A percentile compares a stretch with the other conserved stretches of the same genome.
phyloP scores from a whole-genome alignment of 495 filamentous ascomycete species.

The Daldinia vernicosa region DNA sequence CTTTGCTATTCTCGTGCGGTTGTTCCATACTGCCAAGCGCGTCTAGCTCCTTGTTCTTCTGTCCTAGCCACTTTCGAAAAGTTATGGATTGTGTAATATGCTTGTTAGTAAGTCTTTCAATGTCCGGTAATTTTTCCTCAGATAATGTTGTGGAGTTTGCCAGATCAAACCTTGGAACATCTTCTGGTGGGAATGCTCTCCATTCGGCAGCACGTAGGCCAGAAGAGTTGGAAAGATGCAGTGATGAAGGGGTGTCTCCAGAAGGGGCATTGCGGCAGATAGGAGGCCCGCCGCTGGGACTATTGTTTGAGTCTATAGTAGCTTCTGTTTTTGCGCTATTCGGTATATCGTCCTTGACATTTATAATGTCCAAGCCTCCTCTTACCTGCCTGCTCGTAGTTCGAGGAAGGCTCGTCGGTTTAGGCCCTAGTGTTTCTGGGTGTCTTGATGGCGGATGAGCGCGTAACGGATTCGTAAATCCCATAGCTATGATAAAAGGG shows the following conservation, averaged over 20 bases:
- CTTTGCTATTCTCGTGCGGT: background rate
- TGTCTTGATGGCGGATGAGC: background rate
- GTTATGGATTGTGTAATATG: conserved; percentile 31
- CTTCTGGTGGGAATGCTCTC: conserved; percentile 9
- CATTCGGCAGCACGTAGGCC: background rate
- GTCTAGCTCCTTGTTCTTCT: conserved; percentile 18
- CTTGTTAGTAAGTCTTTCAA: conserved; percentile 8
- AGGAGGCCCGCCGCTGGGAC: background rate
- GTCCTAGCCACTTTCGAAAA: conserved; percentile 26
- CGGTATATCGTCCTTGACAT: background rate
- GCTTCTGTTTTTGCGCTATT: background rate
- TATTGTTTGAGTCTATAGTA: background rate
- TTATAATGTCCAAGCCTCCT: background rate
- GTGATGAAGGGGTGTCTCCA: background rate
- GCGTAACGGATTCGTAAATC: background rate
- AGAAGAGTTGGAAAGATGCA: background rate
- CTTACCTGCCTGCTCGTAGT: background rate
- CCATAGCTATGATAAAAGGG: background rate
- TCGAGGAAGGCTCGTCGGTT: conserved; percentile 1
- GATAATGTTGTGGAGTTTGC: background rate
- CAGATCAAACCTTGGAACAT: conserved; percentile 9
- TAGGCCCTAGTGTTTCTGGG: conserved; percentile 12
- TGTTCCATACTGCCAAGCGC: background rate
- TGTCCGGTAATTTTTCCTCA: conserved; percentile 11
- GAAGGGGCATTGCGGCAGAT: background rate